Base-by-base conservation (phyloP, 345 rosid species). In the Turnera subulata region DNA sequence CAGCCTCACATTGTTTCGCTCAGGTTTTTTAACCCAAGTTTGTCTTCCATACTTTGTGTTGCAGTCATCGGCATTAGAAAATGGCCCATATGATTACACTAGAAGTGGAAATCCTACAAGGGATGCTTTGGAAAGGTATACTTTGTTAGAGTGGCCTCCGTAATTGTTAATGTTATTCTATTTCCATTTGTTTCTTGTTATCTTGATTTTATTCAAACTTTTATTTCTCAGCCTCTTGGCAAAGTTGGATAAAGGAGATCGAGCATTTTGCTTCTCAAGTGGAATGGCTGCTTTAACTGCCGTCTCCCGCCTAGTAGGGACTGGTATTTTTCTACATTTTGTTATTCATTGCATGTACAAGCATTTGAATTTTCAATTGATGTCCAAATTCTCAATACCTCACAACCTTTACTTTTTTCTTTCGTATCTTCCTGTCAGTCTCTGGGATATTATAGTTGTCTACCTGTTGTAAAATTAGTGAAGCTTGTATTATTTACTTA, bases 261-360 rank as follows among this genome's bases (percentile, higher is more conserved):
- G 88, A 72, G 92, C 97, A 70, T 82, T 93, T 71, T 87, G 99
- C 84, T 93, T 93, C 67, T 81, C 97, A 33, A 89, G 96, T 63
- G 97, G 97, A 73, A 93, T 93, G 96, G 99, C 97, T 78, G 99
- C 97, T 68, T 82, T 90, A 69, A 65, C 83, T 65, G 80, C 97
- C 50, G 96, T 88, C 54, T 59, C 82, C 8, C 91, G 78, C 73
- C 95, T 90, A 59, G 56, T 93, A 66, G 71, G 65, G 73, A 57
- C 69, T 53, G 97, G 99, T 93, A 62, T 40, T 54, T 56, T n/a
- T 51, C 26, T 4, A 9, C 56, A 19, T 16, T 25, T 20, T 44
- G 6, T 4, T 11, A 46, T 26, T n/a, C n/a, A n/a, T n/a, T n/a
- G n/a, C n/a, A n/a, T n/a, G n/a, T n/a, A n/a, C n/a, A n/a, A n/a